Conservation (phyloP, 1,139 yeast genomes). For the Diutina scorzettiae region DNA sequence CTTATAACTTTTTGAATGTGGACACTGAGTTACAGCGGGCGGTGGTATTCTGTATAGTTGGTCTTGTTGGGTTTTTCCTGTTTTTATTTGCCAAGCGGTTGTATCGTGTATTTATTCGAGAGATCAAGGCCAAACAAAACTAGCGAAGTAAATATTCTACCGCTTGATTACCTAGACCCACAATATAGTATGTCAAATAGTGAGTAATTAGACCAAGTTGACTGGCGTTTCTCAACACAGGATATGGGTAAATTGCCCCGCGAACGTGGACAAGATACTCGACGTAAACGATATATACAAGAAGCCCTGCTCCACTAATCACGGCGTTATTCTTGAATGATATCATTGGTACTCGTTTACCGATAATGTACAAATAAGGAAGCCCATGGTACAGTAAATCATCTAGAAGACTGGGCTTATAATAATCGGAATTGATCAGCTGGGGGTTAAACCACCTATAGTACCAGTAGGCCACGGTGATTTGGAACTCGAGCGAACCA, state of each 20-base stretch:
- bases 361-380: constrained; percentile 11
- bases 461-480: constrained; percentile 16
- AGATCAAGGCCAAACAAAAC: neutral
- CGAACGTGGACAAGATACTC: neutral
- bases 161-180: constrained; percentile 8
- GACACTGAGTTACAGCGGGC: constrained; percentile 29
- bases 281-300: neutral
- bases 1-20: constrained; percentile 56
- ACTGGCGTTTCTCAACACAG: constrained; percentile 11
- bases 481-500: constrained; percentile 14
- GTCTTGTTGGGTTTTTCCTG: constrained; percentile 29
- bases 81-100: constrained; percentile 12
- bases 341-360: neutral
- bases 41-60: constrained; percentile 38
- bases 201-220: constrained; percentile 8
- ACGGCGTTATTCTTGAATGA: constrained; percentile 1
- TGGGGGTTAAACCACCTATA: constrained; percentile 13
- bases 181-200: constrained; percentile 8
- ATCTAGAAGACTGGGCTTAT: constrained; percentile 11
- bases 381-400: constrained; percentile 17
- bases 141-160: neutral
- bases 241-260: constrained; percentile 12
- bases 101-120: constrained; percentile 1
- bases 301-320: constrained; percentile 8
- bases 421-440: constrained; percentile 13